A percentile compares a stretch with the other conserved stretches of the same genome.
phyloP scores from a whole-genome alignment of 768 basidiomycete genomes.

The Tephrocybe sp. region DNA sequence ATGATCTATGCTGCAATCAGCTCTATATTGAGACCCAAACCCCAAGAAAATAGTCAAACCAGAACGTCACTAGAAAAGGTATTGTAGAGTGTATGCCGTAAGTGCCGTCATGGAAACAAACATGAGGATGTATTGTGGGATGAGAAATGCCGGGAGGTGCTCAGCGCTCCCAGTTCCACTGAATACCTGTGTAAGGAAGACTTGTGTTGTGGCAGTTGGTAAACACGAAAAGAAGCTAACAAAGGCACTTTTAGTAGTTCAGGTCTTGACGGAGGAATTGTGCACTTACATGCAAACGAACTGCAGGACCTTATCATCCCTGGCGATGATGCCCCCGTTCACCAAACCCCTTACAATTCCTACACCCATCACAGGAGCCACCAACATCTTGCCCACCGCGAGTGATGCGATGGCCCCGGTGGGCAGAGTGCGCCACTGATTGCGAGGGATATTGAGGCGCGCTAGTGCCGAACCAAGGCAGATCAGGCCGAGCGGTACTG shows the following conservation, averaged over 20 bases:
- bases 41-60: background rate
- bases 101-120: constrained; percentile 49
- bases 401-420: constrained; percentile 53
- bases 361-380: constrained; percentile 64
- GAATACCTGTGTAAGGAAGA: constrained; percentile 64
- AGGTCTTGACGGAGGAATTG: background rate
- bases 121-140: constrained; percentile 61
- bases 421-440: constrained; percentile 42
- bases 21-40: background rate
- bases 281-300: constrained; percentile 67
- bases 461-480: constrained; percentile 60
- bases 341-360: constrained; percentile 54
- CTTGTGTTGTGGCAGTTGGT: constrained; percentile 63
- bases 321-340: constrained; percentile 42
- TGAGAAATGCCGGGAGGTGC: constrained; percentile 60
- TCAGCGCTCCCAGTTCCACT: constrained; percentile 66
- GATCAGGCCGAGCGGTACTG: constrained; percentile 53
- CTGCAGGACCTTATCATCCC: constrained; percentile 55
- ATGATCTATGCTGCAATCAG: background rate
- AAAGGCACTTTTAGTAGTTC: background rate
- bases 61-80: constrained; percentile 35
- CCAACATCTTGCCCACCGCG: constrained; percentile 52
- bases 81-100: constrained; percentile 44
- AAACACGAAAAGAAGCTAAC: constrained; percentile 58
- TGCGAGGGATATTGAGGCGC: constrained; percentile 48